A percentile compares a stretch with the other conserved stretches of the same genome.
Evolutionary conservation across 139 green algal species (phyloP).

Genomic region (Tetraselmis chui): DNA sequence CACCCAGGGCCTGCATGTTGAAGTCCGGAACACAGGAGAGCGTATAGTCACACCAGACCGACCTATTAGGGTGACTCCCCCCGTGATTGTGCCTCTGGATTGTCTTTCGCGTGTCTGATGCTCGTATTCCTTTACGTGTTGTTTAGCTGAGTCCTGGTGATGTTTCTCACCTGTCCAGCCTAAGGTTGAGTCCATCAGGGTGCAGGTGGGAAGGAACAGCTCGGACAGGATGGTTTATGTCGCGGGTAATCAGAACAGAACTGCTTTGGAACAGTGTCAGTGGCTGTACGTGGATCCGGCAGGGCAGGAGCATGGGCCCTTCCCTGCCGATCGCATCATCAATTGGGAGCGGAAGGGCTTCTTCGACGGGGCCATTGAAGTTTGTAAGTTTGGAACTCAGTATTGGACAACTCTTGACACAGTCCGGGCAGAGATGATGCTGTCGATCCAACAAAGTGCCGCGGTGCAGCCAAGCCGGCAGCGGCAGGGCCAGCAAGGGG

Average conservation of each 20-base stretch:
- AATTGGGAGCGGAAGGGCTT: constrained; percentile 23
- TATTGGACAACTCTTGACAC: constrained; percentile 17
- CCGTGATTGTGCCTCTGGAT: too few species aligned
- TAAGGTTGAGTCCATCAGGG: not conserved
- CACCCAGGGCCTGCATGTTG: not conserved
- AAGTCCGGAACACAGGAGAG: not conserved
- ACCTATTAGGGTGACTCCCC: not conserved
- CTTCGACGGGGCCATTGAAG: constrained; percentile 13
- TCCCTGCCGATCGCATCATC: constrained; percentile 20
- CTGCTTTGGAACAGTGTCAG: too few species aligned
- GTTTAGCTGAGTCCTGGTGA: not conserved
- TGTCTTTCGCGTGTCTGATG: too few species aligned
- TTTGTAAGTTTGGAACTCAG: constrained; percentile 14
- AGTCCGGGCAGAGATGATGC: constrained; percentile 17
- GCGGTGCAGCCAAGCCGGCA: too few species aligned
- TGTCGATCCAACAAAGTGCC: too few species aligned
- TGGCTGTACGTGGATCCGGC: constrained; percentile 30
- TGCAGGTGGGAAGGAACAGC: not conserved
- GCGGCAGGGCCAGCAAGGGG: too few species aligned
- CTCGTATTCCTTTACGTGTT: not conserved
- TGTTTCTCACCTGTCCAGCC: not conserved
- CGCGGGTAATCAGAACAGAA: not conserved
- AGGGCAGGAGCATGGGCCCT: constrained; percentile 24
- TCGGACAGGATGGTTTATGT: not conserved
- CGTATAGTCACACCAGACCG: not conserved